phyloP scores from a whole-genome alignment of 2,329 filamentous ascomycete species.

The Raffaelea ambrosiae region DNA sequence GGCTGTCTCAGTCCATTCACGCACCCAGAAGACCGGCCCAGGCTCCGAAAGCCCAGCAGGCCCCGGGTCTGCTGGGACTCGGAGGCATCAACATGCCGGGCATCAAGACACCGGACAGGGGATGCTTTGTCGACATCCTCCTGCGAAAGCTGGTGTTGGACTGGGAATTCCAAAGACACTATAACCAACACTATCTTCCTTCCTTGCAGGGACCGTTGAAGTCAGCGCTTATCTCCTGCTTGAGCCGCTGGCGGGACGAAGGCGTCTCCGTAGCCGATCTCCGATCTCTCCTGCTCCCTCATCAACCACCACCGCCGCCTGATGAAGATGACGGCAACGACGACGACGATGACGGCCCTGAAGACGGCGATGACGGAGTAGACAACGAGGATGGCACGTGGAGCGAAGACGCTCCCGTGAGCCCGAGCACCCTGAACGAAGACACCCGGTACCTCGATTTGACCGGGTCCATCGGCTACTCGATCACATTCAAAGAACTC shows the following conservation, averaged over 20 bases:
- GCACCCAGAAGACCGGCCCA: slow-evolving; percentile 9
- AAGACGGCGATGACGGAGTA: slow-evolving; percentile 13
- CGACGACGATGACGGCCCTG: slow-evolving; percentile 17
- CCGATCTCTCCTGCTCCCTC: slow-evolving; percentile 32
- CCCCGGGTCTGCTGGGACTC: background rate
- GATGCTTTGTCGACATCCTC: slow-evolving; percentile 43
- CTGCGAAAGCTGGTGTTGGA: slow-evolving; percentile 41
- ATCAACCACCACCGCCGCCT: slow-evolving; percentile 10
- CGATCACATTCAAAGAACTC: slow-evolving; percentile 44
- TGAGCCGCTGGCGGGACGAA: slow-evolving; percentile 33
- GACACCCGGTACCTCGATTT: slow-evolving; percentile 46
- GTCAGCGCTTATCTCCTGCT: slow-evolving; percentile 40
- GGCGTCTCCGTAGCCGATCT: slow-evolving; percentile 42
- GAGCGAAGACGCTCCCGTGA: too few species aligned
- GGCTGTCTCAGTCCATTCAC: slow-evolving; percentile 31
- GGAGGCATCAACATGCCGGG: slow-evolving; percentile 29
- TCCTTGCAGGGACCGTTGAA: slow-evolving; percentile 45
- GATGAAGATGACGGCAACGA: background rate
- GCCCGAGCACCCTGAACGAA: slow-evolving; percentile 27
- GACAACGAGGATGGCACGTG: too few species aligned
- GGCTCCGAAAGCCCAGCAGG: background rate
- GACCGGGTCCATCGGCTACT: slow-evolving; percentile 40
- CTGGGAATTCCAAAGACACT: slow-evolving; percentile 47
- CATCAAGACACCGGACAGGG: slow-evolving; percentile 30
- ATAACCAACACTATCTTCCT: slow-evolving; percentile 49